Percentiles rank a stretch among this genome's conserved stretches.
Evolutionary conservation across 2,329 filamentous ascomycete genomes (phyloP).

Genomic region (Corynespora cassiicola): DNA sequence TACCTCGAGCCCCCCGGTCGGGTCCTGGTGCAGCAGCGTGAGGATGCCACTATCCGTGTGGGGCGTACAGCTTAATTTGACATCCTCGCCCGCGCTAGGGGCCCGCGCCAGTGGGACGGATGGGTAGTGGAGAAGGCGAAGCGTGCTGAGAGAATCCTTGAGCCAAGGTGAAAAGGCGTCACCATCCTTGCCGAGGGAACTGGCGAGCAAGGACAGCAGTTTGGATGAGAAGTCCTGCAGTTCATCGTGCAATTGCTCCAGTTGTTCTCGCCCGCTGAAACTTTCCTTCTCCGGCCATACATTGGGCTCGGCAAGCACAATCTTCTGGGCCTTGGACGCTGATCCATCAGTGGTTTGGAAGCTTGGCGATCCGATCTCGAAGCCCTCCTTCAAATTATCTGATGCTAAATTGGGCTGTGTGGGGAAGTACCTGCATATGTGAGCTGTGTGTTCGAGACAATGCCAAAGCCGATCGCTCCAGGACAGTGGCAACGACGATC

Average conservation of each 20-base stretch:
- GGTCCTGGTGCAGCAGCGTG: conserved; percentile 56
- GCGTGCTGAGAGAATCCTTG: conserved; percentile 49
- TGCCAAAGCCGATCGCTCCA: not conserved
- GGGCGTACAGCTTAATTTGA: conserved; percentile 44
- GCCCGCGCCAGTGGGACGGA: conserved; percentile 20
- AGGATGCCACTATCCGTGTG: conserved; percentile 56
- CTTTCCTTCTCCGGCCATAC: conserved; percentile 43
- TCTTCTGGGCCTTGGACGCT: conserved; percentile 21
- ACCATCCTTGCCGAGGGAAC: conserved; percentile 46
- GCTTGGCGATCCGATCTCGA: conserved; percentile 50
- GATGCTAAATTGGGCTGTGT: conserved; percentile 44
- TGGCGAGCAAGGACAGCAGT: conserved; percentile 49
- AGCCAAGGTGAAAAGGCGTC: conserved; percentile 52
- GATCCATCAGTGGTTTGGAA: no score
- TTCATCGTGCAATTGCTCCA: conserved; percentile 49
- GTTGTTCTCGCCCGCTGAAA: conserved; percentile 24
- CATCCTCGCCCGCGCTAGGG: conserved; percentile 11
- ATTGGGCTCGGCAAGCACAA: conserved; percentile 51
- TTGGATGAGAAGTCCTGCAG: conserved; percentile 47
- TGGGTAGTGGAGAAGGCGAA: conserved; percentile 55
- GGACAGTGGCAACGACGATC: no score
- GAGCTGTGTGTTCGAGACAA: conserved; percentile 5
- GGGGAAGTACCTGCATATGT: conserved; percentile 50
- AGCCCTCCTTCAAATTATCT: conserved; percentile 56
- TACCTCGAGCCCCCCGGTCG: conserved; percentile 56